Evolutionary conservation across 164 flowering plant species (phyloP).

Genomic region (Houttuynia cordata): DNA sequence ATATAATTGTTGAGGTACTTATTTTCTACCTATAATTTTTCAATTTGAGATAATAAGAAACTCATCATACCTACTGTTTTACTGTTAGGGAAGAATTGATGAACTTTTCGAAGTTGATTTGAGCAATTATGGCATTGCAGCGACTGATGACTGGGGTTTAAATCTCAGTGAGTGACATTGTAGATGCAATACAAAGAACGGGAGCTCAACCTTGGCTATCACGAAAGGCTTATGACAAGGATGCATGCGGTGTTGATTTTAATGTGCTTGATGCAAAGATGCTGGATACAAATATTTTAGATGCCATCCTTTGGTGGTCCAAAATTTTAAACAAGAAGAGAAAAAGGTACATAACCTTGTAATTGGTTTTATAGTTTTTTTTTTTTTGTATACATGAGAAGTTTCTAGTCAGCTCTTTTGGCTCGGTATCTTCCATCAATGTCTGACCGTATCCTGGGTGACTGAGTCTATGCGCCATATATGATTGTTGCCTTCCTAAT

Average conservation of each 20-base stretch:
- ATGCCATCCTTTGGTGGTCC: constrained; percentile 26
- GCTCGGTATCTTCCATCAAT: constrained; percentile 15
- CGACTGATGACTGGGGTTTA: constrained; percentile 27
- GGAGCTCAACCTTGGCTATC: constrained; percentile 32
- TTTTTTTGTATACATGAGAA: too few relatives aligned
- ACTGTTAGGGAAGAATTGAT: constrained; percentile 24
- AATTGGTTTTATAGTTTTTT: too few relatives aligned
- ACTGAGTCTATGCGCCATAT: constrained; percentile 2
- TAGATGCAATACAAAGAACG: constrained; percentile 33
- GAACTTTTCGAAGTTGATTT: constrained; percentile 22
- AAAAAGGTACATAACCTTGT: constrained; percentile 10
- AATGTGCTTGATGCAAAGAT: constrained; percentile 19
- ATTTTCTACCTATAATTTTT: constrained; percentile 1
- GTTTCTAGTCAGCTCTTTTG: constrained; percentile 15
- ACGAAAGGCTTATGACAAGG: constrained; percentile 13
- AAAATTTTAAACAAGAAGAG: constrained; percentile 17
- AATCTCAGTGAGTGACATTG: constrained; percentile 13
- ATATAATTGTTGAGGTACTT: constrained; percentile 25
- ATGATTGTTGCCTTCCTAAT: too few relatives aligned
- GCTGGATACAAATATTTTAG: constrained; percentile 13
- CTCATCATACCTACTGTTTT: neutral
- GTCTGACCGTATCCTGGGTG: constrained; percentile 12
- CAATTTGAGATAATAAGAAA: neutral
- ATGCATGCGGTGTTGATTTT: constrained; percentile 18
- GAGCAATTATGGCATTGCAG: constrained; percentile 20